Base-by-base conservation (phyloP, 805 yeast genomes). In the Teunomyces gatunensis region DNA sequence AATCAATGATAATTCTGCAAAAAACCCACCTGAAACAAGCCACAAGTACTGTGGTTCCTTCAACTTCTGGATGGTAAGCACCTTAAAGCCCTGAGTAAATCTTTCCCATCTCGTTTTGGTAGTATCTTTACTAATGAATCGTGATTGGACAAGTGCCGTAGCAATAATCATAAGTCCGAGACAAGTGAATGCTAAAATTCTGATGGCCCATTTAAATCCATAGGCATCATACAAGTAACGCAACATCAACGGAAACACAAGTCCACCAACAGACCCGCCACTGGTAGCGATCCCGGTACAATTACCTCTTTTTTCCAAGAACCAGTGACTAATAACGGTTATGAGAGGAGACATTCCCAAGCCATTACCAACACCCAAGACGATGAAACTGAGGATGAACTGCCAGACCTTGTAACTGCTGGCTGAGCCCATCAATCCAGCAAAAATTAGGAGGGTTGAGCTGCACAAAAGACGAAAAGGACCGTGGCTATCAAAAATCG, bases 301-400 rank as follows among this genome's bases (percentile, higher is more conserved):
- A 49, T 74, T 69, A 1, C 85, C 90, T 55, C 90, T 69, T 54
- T 73, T 82, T 29, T 63, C 66, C 33, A 71, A 65, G 60, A 85
- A 85, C 84, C 87, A 85, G 50, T 85, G 88, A 21, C 83, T 79
- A 0, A 84, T 73, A 13, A 80, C 81, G 5, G 87, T 78, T 2
- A 85, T 71, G 32, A 81, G 60, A 0, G 89, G 89, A 6, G 83
- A 75, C 66, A 81, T 76, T 29, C 84, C 69, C 29, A 83, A 65
- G 1, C 85, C 85, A 32, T 79, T 73, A 0, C 87, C 89, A 4
- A 77, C 50, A 3, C 89, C 90, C 35, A 75, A 65, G 18, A 77
- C 68, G 1, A 84, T 52, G 56, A 84, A 81, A 27, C 84, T 71
- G 20, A 85, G 59, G 13, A 85, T 73, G 54, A 85, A 85, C 48